phyloP scores from a whole-genome alignment of 208 protist species.

The Wallacemonas sp. region DNA sequence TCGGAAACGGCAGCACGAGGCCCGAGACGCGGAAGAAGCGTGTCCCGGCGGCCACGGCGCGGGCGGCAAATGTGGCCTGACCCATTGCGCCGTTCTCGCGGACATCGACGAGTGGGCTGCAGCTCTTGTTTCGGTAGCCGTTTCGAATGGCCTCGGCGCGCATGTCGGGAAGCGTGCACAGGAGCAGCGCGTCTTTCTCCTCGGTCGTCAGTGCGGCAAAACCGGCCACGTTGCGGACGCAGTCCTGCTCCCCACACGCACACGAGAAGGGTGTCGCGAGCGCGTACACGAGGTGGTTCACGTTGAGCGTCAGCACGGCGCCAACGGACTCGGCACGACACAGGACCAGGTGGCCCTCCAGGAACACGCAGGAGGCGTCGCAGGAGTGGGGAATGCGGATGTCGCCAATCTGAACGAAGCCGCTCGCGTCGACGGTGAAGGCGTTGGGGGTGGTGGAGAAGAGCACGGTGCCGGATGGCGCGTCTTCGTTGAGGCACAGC shows the following conservation, averaged over 20 bases:
- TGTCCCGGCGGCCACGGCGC: slow-evolving; percentile 50
- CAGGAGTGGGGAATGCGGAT: slow-evolving; percentile 70
- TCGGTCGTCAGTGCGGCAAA: slow-evolving; percentile 46
- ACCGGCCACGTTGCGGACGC: slow-evolving; percentile 42
- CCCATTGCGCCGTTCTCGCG: slow-evolving; percentile 69
- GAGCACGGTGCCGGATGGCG: slow-evolving; percentile 61
- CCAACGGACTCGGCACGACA: slow-evolving; percentile 33
- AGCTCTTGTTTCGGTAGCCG: slow-evolving; percentile 57
- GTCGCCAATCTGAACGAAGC: slow-evolving; percentile 54
- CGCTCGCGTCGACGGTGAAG: slow-evolving; percentile 34
- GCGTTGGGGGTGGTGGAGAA: slow-evolving; percentile 33
- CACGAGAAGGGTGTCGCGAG: slow-evolving; percentile 48
- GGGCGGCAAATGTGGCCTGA: slow-evolving; percentile 79
- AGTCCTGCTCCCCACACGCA: slow-evolving; percentile 40
- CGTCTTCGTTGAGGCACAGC: slow-evolving; percentile 50
- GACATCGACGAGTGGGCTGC: slow-evolving; percentile 59
- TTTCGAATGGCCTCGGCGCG: slow-evolving; percentile 50
- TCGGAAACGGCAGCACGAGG: slow-evolving; percentile 78
- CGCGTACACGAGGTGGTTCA: slow-evolving; percentile 73
- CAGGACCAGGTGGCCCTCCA: slow-evolving; percentile 67
- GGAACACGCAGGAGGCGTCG: slow-evolving; percentile 51
- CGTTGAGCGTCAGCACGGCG: slow-evolving; percentile 65
- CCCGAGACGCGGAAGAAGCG: slow-evolving; percentile 75
- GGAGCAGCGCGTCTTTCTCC: slow-evolving; percentile 51
- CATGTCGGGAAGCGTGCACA: slow-evolving; percentile 55